Percentiles rank a stretch among this genome's conserved stretches.
These are phyloP conservation scores for Colletotrichum costaricense DNA, from an alignment of 2,329 filamentous ascomycete genomes.

Conservation along the genomic window DNA sequence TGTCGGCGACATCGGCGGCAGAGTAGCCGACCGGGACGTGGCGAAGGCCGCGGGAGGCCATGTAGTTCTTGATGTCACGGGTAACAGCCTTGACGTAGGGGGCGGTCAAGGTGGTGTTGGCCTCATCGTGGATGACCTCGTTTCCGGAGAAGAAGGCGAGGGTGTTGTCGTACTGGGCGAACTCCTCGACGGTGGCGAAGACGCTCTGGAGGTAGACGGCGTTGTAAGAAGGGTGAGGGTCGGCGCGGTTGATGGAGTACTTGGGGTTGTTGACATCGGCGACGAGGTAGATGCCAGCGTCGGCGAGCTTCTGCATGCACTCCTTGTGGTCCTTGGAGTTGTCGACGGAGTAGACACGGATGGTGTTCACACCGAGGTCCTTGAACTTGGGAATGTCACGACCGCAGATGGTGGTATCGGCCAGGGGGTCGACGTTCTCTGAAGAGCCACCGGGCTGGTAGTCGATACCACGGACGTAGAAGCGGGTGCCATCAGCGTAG, in stretches of 20 bases:
- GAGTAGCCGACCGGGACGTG: constrained; percentile 80
- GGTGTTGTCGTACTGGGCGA: constrained; percentile 86
- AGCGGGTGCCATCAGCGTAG: constrained; percentile 63
- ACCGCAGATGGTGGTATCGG: constrained; percentile 75
- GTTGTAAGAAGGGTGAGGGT: constrained; percentile 86
- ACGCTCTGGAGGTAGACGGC: constrained; percentile 84
- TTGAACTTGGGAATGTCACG: constrained; percentile 87
- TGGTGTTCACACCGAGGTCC: constrained; percentile 87
- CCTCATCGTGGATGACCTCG: constrained; percentile 79
- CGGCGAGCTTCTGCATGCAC: constrained; percentile 85
- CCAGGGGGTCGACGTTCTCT: constrained; percentile 76
- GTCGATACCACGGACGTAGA: constrained; percentile 71
- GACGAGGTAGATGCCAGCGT: constrained; percentile 91
- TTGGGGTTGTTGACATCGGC: constrained; percentile 90
- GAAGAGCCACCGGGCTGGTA: constrained; percentile 73
- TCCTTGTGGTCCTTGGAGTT: constrained; percentile 81
- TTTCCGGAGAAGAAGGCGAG: constrained; percentile 88
- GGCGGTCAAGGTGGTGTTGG: constrained; percentile 72
- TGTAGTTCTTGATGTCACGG: constrained; percentile 80
- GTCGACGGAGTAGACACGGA: constrained; percentile 94
- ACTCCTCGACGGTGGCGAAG: constrained; percentile 89
- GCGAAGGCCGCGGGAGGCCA: constrained; percentile 71
- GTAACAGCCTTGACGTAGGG: constrained; percentile 84
- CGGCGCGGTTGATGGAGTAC: constrained; percentile 85
- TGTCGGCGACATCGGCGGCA: constrained; percentile 83